Evolutionary conservation across 2,329 filamentous ascomycete species (phyloP), one percentile per base, ranked within the genome.

Genomic region (Nannizziopsis arthrosporioides): DNA sequence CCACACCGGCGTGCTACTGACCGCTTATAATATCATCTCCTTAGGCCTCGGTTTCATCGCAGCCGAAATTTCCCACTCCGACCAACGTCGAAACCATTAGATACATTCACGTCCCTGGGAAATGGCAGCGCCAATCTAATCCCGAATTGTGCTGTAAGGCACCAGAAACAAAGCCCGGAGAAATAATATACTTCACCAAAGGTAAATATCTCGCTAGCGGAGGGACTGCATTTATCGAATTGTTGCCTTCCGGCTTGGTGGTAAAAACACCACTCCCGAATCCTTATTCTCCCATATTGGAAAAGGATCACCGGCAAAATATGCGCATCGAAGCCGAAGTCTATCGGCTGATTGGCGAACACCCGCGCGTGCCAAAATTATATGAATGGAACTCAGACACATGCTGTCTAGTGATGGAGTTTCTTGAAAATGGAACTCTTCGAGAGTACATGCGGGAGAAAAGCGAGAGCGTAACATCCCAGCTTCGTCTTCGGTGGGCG

Each of bases 371-470:
- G 1, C 52, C 52, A 12, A 54, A 38, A 12, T 36, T 53, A 17
- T 49, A 54, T 10, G 10, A 51, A 44, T 57, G 50, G 53, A 53
- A 56, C 14, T 15, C 44, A 19, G 35, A 55, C 17, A 50, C 44
- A 8, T 56, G 51, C 36, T 55, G 55, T 42, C 48, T 56, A 15
- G 50, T 30, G 8, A 49, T 57, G 46, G 47, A 57, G 19, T 54
- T 54, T 35, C 19, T 57, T 30, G 47, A 53, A 32, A 55, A 57
- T 37, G 43, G 43, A 17, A 39, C 38, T 31, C 19, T 39, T 11
- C 15, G 35, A n/a, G 41, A 48, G 8, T 42, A 42, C 18, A 38
- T 43, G 2, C 19, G 19, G 31, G 12, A 39, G 2, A 45, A 39
- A 9, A 5, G 17, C 12, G 19, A 45, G 11, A 31, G n/a, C n/a